These are phyloP conservation scores for Bromus sterilis DNA, from an alignment of 176 grass and related monocot genomes.

Conservation along the genomic window DNA sequence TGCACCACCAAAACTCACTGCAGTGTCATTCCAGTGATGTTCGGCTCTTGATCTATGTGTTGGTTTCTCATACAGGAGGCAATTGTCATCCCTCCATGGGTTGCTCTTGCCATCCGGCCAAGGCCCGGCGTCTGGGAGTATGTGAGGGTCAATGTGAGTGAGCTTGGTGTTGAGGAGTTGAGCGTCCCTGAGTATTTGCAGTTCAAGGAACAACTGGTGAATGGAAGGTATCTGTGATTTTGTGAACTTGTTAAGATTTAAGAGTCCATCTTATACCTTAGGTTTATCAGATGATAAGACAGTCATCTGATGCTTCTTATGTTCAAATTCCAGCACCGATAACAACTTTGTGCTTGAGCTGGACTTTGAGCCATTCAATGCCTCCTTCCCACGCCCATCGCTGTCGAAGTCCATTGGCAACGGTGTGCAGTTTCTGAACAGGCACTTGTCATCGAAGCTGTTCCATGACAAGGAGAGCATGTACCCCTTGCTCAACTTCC, in stretches of 20 bases:
- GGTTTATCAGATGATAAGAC: background rate
- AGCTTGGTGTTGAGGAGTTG: conserved; percentile 79
- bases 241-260: background rate
- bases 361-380: conserved; percentile 97
- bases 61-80: conserved; percentile 54
- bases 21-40: background rate
- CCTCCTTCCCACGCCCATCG: conserved; percentile 87
- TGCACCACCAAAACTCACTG: background rate
- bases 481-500: conserved; percentile 97
- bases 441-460: conserved; percentile 95
- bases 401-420: conserved; percentile 97
- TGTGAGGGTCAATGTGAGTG: conserved; percentile 78
- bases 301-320: background rate
- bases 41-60: background rate
- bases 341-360: conserved; percentile 88
- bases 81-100: conserved; percentile 84
- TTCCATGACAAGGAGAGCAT: conserved; percentile 98
- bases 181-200: conserved; percentile 90
- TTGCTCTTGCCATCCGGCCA: conserved; percentile 85
- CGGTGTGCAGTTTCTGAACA: conserved; percentile 97
- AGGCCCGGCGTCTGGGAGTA: conserved; percentile 97
- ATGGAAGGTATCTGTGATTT: conserved; percentile 49
- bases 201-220: conserved; percentile 96
- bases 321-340: conserved; percentile 40
- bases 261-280: background rate